phyloP scores from a whole-genome alignment of 345 rosid genomes.

The Clarkia xantiana region DNA sequence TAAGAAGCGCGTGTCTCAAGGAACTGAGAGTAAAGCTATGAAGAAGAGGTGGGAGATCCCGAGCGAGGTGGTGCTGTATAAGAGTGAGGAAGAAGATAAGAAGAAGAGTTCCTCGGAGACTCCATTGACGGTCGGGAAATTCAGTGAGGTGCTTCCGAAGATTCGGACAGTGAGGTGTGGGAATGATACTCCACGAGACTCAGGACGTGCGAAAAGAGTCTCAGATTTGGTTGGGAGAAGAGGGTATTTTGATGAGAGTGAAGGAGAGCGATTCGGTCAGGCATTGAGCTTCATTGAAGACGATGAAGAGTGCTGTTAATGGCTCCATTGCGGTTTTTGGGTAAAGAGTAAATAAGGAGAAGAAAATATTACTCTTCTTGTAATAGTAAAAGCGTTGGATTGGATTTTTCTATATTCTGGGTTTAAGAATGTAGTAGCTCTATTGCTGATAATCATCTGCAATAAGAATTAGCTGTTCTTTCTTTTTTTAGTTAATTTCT shows the following conservation, averaged over 20 bases:
- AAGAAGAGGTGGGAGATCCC: constrained; percentile 97
- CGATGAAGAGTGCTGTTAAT: constrained; percentile 10
- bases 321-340: constrained; percentile 2
- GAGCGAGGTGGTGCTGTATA: constrained; percentile 29
- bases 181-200: constrained; percentile 67
- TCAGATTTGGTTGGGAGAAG: constrained; percentile 60
- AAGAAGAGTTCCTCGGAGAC: constrained; percentile 9
- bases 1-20: constrained; percentile 50
- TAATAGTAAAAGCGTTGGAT: too few relatives aligned
- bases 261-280: constrained; percentile 23
- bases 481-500: too few relatives aligned
- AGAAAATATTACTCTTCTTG: too few relatives aligned
- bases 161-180: constrained; percentile 39
- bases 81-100: constrained; percentile 12
- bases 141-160: constrained; percentile 40
- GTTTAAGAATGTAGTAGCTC: too few relatives aligned
- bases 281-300: constrained; percentile 35
- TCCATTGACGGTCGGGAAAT: constrained; percentile 12
- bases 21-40: constrained; percentile 23
- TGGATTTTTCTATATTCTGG: too few relatives aligned
- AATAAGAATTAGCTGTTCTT: too few relatives aligned
- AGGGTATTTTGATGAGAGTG: constrained; percentile 28
- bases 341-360: background rate
- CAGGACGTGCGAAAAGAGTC: constrained; percentile 82
- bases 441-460: too few relatives aligned